These are phyloP conservation scores for Phylloporus sp. DNA, from an alignment of 768 basidiomycete genomes.

Conservation along the genomic window DNA sequence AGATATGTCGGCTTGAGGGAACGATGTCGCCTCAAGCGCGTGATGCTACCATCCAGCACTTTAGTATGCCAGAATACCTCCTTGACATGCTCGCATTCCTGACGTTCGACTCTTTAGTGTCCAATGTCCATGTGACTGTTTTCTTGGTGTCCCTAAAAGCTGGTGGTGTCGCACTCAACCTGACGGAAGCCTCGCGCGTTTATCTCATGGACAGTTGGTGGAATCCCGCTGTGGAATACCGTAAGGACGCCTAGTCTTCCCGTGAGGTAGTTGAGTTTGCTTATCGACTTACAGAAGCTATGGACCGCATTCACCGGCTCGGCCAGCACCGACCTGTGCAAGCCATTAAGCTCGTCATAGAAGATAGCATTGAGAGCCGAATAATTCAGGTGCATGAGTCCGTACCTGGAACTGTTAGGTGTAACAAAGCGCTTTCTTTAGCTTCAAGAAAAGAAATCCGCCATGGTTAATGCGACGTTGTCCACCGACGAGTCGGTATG, in stretches of 20 bases:
- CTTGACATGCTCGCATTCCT: not conserved
- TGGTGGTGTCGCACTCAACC: slow-evolving; percentile 86
- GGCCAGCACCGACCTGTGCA: slow-evolving; percentile 93
- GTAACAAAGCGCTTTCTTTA: slow-evolving; percentile 22
- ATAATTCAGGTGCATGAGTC: slow-evolving; percentile 69
- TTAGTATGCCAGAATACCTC: slow-evolving; percentile 51
- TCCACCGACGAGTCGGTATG: slow-evolving; percentile 75
- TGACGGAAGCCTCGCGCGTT: slow-evolving; percentile 88
- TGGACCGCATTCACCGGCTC: slow-evolving; percentile 95
- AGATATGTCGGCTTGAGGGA: slow-evolving; percentile 93
- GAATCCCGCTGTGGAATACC: slow-evolving; percentile 94
- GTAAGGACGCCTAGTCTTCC: slow-evolving; percentile 40
- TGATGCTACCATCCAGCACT: slow-evolving; percentile 91
- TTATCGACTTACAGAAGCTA: slow-evolving; percentile 59
- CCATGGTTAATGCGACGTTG: slow-evolving; percentile 88
- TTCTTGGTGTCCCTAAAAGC: slow-evolving; percentile 96
- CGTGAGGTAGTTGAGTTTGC: not conserved
- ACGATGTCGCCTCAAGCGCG: slow-evolving; percentile 96
- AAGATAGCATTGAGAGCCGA: slow-evolving; percentile 94
- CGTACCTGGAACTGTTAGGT: not conserved
- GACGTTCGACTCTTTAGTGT: slow-evolving; percentile 52
- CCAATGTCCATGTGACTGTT: slow-evolving; percentile 91
- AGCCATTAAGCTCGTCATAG: slow-evolving; percentile 89
- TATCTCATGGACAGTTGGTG: slow-evolving; percentile 99
- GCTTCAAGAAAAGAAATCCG: slow-evolving; percentile 96